Conservation (phyloP, 768 basidiomycete species). For the Phanerodontia chrysosporium region DNA sequence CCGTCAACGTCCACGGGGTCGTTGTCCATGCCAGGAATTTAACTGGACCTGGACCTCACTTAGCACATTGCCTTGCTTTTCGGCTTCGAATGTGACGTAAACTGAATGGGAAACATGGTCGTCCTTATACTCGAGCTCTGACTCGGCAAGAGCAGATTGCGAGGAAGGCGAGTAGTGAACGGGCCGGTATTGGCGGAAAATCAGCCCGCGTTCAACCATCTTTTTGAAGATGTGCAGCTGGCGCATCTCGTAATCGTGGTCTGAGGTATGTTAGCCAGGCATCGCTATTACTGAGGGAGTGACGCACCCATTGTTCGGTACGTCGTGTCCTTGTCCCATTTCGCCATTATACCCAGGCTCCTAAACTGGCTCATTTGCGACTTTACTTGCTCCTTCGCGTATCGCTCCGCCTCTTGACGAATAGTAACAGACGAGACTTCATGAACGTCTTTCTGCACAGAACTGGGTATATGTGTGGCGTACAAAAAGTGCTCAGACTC, state of each 20-base stretch:
- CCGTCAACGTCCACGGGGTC: slow-evolving; percentile 94
- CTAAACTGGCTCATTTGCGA: slow-evolving; percentile 78
- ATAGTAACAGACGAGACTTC: slow-evolving; percentile 56
- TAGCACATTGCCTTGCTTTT: slow-evolving; percentile 23
- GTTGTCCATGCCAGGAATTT: slow-evolving; percentile 89
- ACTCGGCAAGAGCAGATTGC: slow-evolving; percentile 89
- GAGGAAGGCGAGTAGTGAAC: slow-evolving; percentile 96
- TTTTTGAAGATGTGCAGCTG: slow-evolving; percentile 81
- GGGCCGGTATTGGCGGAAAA: slow-evolving; percentile 83
- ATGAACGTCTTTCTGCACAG: slow-evolving; percentile 48
- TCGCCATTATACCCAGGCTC: slow-evolving; percentile 86
- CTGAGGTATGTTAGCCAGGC: slow-evolving; percentile 34
- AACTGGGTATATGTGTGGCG: not conserved
- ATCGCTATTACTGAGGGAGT: not conserved
- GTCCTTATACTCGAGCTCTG: slow-evolving; percentile 88
- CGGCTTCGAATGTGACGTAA: slow-evolving; percentile 77
- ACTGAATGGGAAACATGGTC: slow-evolving; percentile 85
- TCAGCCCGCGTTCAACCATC: slow-evolving; percentile 85
- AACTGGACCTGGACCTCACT: slow-evolving; percentile 5
- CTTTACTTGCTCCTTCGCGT: slow-evolving; percentile 69
- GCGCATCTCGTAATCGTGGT: slow-evolving; percentile 82
- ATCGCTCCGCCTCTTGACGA: slow-evolving; percentile 63
- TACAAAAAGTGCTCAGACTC: slow-evolving; percentile 19
- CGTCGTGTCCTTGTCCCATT: slow-evolving; percentile 68
- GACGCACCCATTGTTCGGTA: slow-evolving; percentile 81